Evolutionary conservation across 2,329 filamentous ascomycete genomes (phyloP), one percentile per base, ranked within the genome.

Genomic region (Aspergillus sp.): DNA sequence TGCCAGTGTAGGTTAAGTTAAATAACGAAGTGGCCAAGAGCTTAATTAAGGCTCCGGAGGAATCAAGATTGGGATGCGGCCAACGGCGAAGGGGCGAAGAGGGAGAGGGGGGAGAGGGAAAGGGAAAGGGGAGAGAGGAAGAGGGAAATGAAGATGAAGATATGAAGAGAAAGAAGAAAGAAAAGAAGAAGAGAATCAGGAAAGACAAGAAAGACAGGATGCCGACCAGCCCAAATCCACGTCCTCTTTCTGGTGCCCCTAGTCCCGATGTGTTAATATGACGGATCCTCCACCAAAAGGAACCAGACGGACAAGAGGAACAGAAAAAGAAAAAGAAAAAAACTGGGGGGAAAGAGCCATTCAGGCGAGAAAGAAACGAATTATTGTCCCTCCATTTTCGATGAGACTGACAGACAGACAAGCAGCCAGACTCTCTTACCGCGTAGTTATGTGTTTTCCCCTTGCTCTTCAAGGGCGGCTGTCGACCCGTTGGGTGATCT

Each of bases 181-280:
- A 48, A 45, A 33, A 39, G 40, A 45, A 36, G 33, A 36, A 47
- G 47, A 46, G 42, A 44, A 45, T 51, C 43, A 46, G 50, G 48
- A 44, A 48, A 36, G 45, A 31, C 27, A 45, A 33, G 39, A 41
- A 35, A 39, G 54, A 33, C 50, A 62, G 54, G 58, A 62, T 64
- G 56, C 61, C 61, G 58, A 60, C 54, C 54, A 56, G 51, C 19
- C 19, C 19, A 19, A 35, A 10, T 52, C 54, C 54, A 57, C 53
- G 52, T 56, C 57, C 52, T 51, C 53, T 19, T 19, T 34, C 33
- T n/a, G 12, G 33, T 34, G 58, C 59, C 61, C 63, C 63, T 66
- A 66, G 62, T 66, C 62, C 62, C 58, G 54, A 66, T 65, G 55
- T 57, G 62, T 66, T 61, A 64, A 65, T 64, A 66, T 66, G 62